Evolutionary conservation across 1,284 basidiomycete genomes (phyloP), one percentile per base, ranked within the genome.

Genomic region (Chalciporus sp.): DNA sequence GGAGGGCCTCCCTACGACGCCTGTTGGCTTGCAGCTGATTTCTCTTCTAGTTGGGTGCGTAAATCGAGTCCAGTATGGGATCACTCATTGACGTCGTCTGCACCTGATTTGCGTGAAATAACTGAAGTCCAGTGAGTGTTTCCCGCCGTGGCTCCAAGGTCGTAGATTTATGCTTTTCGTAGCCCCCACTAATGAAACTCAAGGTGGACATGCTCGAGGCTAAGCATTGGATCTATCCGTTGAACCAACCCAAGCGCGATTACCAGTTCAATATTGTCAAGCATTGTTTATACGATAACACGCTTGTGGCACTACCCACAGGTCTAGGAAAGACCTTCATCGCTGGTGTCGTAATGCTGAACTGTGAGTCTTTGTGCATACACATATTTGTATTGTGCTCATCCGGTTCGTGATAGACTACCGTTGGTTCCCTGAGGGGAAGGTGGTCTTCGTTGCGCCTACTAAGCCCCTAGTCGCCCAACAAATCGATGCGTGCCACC

Each of bases 251-350:
- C 1, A 93, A 91, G 64, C 87, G 97, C 57, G 89, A 93, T 62
- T 99, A 99, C 68, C 97, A 99, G 65, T 96, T 84, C 70, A 97
- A 98, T 61, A 98, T 99, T 57, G 90, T 95, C 49, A 86, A 83
- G 62, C 82, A 85, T 33, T 91, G 89, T 63, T 80, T 99, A 28
- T 95, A 92, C 63, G 91, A 98, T 47, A 99, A 99, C 66, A 94
- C 94, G 3, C 83, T 99, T 4, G 95, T 98, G 20, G 92, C 95
- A 1, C 76, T 99, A 11, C 97, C 97, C 0, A 99, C 97, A 0
- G 97, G 97, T 55, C 77, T 99, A 7, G 97, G 97, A 19, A 99
- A 99, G 76, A 99, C 97, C 0, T 99, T 99, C 66, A 92, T 99
- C 56, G 97, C 97, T 1, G 95, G 96, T 1, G 94, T 95, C 1